These are phyloP conservation scores for Alternaria angustiovoidea DNA, from an alignment of 2,329 filamentous ascomycete species.

Conservation along the genomic window DNA sequence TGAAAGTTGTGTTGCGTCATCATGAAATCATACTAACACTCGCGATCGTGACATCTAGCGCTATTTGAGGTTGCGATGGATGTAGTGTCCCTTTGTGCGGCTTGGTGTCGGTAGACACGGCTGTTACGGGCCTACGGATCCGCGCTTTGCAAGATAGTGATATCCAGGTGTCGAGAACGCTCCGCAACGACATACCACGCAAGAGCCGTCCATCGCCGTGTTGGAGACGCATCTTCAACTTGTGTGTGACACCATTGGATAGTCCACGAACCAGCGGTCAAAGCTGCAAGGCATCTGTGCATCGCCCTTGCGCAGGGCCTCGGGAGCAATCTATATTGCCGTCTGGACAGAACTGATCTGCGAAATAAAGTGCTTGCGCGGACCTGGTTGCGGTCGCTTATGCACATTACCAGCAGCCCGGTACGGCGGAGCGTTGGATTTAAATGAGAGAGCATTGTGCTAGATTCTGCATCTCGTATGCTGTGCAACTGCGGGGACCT, in stretches of 20 bases:
- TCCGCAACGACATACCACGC: neutral
- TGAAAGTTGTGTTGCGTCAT: constrained; percentile 13
- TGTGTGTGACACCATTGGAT: constrained; percentile 4
- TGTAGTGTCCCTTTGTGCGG: neutral
- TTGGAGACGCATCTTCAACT: constrained; percentile 3
- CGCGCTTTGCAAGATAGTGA: neutral
- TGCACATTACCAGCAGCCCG: constrained; percentile 31
- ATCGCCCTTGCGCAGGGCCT: constrained; percentile 19
- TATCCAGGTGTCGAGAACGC: neutral
- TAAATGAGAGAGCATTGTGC: constrained; percentile 30
- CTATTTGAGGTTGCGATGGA: neutral
- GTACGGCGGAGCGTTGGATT: constrained; percentile 22
- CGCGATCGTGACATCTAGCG: constrained; percentile 2
- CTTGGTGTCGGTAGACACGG: constrained; percentile 8
- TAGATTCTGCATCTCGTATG: constrained; percentile 22
- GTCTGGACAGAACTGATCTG: constrained; percentile 25
- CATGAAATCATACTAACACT: neutral
- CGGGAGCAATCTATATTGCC: constrained; percentile 13
- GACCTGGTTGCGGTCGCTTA: constrained; percentile 20
- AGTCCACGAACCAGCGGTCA: constrained; percentile 21
- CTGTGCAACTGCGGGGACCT: constrained; percentile 18
- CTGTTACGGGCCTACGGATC: constrained; percentile 3
- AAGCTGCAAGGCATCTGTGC: constrained; percentile 24
- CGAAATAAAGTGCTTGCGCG: constrained; percentile 27
- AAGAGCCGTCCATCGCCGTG: neutral